Base-by-base conservation (phyloP, 495 filamentous ascomycete genomes). In the Evansstolkia leycettana region DNA sequence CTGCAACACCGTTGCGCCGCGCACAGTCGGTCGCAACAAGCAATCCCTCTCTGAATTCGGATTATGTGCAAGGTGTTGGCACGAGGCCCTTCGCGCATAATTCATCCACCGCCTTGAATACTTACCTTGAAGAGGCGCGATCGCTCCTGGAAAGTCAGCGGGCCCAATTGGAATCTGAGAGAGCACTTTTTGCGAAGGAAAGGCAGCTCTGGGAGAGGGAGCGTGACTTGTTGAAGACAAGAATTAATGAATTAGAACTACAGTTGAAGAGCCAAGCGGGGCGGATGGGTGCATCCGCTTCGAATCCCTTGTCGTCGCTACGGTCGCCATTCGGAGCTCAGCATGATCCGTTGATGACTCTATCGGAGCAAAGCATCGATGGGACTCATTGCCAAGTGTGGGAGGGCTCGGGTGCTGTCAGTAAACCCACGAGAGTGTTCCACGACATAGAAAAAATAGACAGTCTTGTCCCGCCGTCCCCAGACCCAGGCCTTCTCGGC, bases 381-480 rank as follows among this genome's bases (percentile, higher is more conserved):
- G 6, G 33, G 8, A 14, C 27, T 15, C 28, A 40, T 34, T 40
- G 38, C 1, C 58, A 62, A 27, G 58, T 65, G 31, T 67, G 64
- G 64, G 61, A 66, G 43, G 60, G 61, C 12, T 50, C 61, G 31
- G 58, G 58, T 36, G 55, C 58, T 26, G 54, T 47, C 26, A 48
- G 43, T 26, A 54, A 50, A 23, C 62, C 61, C 35, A 65, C 64
- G 28, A 57, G 64, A 39, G 62, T 69, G 2, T 69, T 69, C 33
- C 47, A 39, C 3, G 52, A 55, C 10, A 43, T 48, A 23, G 60
- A 58, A 10, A 50, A 48, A 14, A 35, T 43, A 32, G 54, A 52
- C 10, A 26, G 31, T 28, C 46, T 48, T 26, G 27, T 13, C 9
- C 29, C 45, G 37, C 38, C 48, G 17, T 41, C 43, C 34, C 44